Percentiles rank a stretch among this genome's conserved stretches.
These are phyloP conservation scores for Neofusicoccum laricinum DNA, from an alignment of 2,329 filamentous ascomycete genomes.

Conservation along the genomic window DNA sequence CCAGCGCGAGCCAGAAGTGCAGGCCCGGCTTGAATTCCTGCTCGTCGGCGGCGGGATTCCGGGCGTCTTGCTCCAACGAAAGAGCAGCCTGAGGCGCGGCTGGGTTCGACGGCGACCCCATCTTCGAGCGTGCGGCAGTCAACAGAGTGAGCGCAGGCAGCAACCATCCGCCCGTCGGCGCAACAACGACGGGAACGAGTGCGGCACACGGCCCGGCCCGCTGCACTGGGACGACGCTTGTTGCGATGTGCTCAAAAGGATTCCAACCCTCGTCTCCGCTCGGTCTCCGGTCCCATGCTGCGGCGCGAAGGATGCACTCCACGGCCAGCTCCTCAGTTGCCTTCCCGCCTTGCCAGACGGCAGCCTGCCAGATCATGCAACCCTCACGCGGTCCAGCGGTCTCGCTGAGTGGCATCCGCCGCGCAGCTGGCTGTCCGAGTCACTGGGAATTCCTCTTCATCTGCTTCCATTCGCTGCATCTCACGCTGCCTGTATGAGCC, in stretches of 20 bases:
- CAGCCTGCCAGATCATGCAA: not conserved
- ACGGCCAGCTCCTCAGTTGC: no score
- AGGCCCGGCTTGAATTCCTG: constrained; percentile 24
- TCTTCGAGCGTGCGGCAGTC: not conserved
- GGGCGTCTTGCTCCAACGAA: not conserved
- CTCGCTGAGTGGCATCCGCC: not conserved
- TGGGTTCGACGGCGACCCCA: not conserved
- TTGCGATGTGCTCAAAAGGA: not conserved
- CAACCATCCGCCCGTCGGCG: not conserved
- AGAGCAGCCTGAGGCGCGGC: not conserved
- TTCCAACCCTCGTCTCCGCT: not conserved
- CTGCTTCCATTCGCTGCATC: not conserved
- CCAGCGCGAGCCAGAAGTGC: constrained; percentile 37
- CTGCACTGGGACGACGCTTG: not conserved
- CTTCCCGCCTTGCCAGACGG: not conserved
- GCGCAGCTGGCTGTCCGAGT: not conserved
- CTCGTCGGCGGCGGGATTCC: not conserved
- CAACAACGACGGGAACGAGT: not conserved
- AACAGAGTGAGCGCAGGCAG: not conserved
- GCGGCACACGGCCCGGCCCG: not conserved
- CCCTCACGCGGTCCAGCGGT: not conserved
- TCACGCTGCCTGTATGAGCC: no score
- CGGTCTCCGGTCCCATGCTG: no score
- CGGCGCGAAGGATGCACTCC: not conserved
- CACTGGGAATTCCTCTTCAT: not conserved